These are phyloP conservation scores for Candida odintsovae DNA, from an alignment of 805 yeast species.

Conservation along the genomic window DNA sequence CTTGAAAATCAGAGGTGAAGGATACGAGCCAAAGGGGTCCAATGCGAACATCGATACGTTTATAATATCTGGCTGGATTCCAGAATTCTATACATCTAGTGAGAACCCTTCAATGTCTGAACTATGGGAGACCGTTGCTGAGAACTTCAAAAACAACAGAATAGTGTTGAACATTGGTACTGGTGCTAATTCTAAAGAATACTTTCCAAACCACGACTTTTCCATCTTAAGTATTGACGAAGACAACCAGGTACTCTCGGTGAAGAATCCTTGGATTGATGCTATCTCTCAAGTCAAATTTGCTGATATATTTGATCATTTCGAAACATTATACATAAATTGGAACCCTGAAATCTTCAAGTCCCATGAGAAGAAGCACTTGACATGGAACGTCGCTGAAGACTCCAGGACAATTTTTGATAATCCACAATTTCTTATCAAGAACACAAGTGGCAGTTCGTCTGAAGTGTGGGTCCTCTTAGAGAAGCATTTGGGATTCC, in stretches of 20 bases:
- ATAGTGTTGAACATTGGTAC: conserved; percentile 67
- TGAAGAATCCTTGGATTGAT: conserved; percentile 44
- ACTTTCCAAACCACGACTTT: conserved; percentile 68
- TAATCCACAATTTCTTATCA: conserved; percentile 39
- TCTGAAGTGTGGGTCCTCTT: conserved; percentile 42
- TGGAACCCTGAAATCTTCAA: conserved; percentile 43
- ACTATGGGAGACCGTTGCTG: conserved; percentile 31
- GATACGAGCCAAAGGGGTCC: conserved; percentile 66
- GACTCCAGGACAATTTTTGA: conserved; percentile 2
- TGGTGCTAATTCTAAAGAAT: conserved; percentile 33
- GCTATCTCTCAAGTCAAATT: conserved; percentile 15
- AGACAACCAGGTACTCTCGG: conserved; percentile 15
- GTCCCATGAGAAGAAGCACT: conserved; percentile 16
- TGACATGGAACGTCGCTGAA: conserved; percentile 19
- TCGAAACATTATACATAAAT: conserved; percentile 53
- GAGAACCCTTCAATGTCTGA: conserved; percentile 27
- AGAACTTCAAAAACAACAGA: conserved; percentile 27
- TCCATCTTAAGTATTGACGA: conserved; percentile 39
- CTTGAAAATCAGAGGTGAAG: conserved; percentile 44
- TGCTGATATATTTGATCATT: conserved; percentile 31
- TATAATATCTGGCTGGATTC: conserved; percentile 65
- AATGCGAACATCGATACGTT: conserved; percentile 69
- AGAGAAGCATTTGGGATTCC: conserved; percentile 39
- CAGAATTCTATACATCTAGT: conserved; percentile 43
- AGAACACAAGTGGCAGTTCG: conserved; percentile 23